Conservation (phyloP, 2,329 filamentous ascomycete species). For the Neonectria neomacrospora region DNA sequence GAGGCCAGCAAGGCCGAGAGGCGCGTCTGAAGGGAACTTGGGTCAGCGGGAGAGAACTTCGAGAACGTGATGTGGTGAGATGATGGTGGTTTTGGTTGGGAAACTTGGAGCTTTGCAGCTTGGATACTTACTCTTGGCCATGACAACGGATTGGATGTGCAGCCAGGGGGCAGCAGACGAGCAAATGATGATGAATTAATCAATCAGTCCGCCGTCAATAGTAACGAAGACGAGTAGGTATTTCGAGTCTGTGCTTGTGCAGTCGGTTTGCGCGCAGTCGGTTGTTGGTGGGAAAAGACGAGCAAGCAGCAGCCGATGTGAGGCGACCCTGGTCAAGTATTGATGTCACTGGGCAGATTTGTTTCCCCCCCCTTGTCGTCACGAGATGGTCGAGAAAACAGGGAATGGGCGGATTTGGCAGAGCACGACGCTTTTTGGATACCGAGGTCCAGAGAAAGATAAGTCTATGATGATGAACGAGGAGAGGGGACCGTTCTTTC, state of each 20-base stretch:
- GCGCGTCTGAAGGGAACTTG: slow-evolving; percentile 48
- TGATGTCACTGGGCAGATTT: slow-evolving; percentile 12
- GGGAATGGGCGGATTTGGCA: not conserved
- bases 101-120: not conserved
- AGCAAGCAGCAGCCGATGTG: not conserved
- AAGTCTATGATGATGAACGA: not conserved
- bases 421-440: not conserved
- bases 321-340: slow-evolving; percentile 8
- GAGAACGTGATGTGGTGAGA: not conserved
- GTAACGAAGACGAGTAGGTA: not conserved
- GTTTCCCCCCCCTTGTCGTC: slow-evolving; percentile 1
- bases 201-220: slow-evolving; percentile 3
- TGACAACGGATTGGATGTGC: slow-evolving; percentile 16
- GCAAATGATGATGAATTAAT: slow-evolving; percentile 3
- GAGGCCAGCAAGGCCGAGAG: slow-evolving; percentile 56
- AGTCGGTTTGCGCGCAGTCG: not conserved
- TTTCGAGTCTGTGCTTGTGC: not conserved
- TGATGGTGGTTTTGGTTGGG: not conserved
- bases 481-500: not conserved
- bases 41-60: slow-evolving; percentile 10
- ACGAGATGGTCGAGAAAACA: slow-evolving; percentile 1
- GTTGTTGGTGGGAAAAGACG: not conserved
- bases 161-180: slow-evolving; percentile 1
- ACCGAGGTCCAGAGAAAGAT: not conserved
- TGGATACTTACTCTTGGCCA: slow-evolving; percentile 41